Conservation (phyloP, 768 basidiomycete species). For the Scleroderma citrinum region DNA sequence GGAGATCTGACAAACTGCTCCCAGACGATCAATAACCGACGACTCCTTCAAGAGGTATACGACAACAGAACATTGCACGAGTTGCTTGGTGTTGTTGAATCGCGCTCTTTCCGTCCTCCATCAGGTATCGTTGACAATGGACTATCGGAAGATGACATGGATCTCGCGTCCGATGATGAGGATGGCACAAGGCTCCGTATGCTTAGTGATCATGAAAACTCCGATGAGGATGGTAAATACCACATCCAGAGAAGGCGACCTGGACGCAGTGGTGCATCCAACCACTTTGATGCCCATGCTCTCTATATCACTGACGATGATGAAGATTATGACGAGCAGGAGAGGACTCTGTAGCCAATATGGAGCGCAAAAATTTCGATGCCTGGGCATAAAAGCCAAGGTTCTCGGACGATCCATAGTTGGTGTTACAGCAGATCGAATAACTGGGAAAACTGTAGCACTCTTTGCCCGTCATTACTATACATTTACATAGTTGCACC, state of each 20-base stretch:
- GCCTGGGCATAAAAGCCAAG: too few species aligned
- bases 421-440: neutral
- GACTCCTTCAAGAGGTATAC: slow-evolving; percentile 64
- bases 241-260: slow-evolving; percentile 44
- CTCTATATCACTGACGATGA: slow-evolving; percentile 51
- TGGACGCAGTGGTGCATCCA: slow-evolving; percentile 39
- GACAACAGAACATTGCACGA: slow-evolving; percentile 52
- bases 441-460: too few species aligned
- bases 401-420: neutral
- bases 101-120: slow-evolving; percentile 8
- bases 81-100: slow-evolving; percentile 41
- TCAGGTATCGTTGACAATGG: slow-evolving; percentile 30
- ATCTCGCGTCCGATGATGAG: slow-evolving; percentile 21
- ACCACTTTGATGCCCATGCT: slow-evolving; percentile 30
- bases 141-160: slow-evolving; percentile 37
- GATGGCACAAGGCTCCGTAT: slow-evolving; percentile 24
- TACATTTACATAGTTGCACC: too few species aligned
- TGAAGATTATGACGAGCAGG: slow-evolving; percentile 28
- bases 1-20: slow-evolving; percentile 3
- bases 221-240: slow-evolving; percentile 55
- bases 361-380: slow-evolving; percentile 26
- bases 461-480: too few species aligned
- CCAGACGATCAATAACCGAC: slow-evolving; percentile 72
- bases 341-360: slow-evolving; percentile 22
- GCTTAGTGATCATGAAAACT: slow-evolving; percentile 15